phyloP scores from a whole-genome alignment of 2,329 filamentous ascomycete species.

The Orbilia blumenaviensis region DNA sequence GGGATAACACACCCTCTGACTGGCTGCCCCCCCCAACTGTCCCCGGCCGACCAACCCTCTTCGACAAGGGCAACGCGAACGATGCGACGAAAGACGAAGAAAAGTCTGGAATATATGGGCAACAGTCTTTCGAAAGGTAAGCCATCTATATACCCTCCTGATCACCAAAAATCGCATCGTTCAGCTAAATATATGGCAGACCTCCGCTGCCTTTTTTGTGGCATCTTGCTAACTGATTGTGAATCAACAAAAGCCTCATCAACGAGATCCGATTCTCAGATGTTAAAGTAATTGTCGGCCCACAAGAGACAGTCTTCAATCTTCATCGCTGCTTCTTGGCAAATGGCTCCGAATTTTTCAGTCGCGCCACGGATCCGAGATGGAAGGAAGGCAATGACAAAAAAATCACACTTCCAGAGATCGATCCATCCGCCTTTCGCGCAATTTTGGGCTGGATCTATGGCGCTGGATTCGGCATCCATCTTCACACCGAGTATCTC shows the following conservation, averaged over 20 bases:
- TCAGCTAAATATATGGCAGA: too few relatives aligned
- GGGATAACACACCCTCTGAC: too few relatives aligned
- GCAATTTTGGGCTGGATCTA: background rate
- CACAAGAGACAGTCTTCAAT: background rate
- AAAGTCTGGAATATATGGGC: too few relatives aligned
- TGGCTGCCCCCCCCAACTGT: too few relatives aligned
- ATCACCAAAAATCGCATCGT: too few relatives aligned
- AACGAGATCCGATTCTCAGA: background rate
- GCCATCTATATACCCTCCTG: too few relatives aligned
- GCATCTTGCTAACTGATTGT: too few relatives aligned
- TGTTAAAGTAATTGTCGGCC: background rate
- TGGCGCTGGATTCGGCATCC: background rate
- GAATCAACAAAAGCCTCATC: background rate
- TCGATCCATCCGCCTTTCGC: background rate
- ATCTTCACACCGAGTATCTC: background rate
- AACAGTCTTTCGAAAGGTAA: too few relatives aligned
- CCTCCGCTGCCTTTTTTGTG: too few relatives aligned
- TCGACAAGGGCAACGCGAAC: too few relatives aligned
- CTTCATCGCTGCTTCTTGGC: background rate
- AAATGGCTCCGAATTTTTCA: background rate
- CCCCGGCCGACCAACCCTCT: too few relatives aligned
- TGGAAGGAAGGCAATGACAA: background rate
- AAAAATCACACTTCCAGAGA: background rate
- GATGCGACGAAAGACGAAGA: too few relatives aligned
- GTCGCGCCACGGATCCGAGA: background rate